Percentiles rank a stretch among this genome's conserved stretches.
Conservation (phyloP, 805 yeast genomes). For the Candida pseudoglaebosa region DNA sequence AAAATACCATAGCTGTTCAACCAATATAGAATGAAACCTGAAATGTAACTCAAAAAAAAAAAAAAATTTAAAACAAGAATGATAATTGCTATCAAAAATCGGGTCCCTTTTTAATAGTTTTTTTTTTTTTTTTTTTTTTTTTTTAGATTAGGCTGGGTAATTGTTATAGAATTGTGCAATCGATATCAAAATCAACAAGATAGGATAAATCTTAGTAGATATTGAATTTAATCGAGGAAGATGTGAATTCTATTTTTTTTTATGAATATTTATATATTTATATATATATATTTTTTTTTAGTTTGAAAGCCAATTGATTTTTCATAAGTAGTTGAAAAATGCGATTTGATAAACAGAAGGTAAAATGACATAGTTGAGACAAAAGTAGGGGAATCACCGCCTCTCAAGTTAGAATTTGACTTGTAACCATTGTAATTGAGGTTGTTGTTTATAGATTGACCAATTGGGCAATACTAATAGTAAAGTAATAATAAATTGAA, state of each 20-base stretch:
- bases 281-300: background rate
- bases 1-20: conserved; percentile 28
- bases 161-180: too few species aligned
- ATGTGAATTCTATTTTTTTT: too few species aligned
- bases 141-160: too few species aligned
- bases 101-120: too few species aligned
- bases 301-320: background rate
- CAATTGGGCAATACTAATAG: conserved; percentile 10
- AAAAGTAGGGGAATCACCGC: background rate
- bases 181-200: too few species aligned
- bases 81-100: background rate
- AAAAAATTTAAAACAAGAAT: background rate
- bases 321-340: background rate
- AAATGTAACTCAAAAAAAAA: background rate
- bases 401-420: conserved; percentile 6
- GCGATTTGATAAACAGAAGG: background rate
- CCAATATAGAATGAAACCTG: background rate
- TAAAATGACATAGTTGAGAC: background rate
- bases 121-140: too few species aligned
- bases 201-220: too few species aligned
- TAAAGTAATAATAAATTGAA: conserved; percentile 8
- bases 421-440: conserved; percentile 9
- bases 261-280: too few species aligned
- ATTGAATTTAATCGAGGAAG: too few species aligned
- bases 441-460: conserved; percentile 6